These are phyloP conservation scores for Fragosphaeria purpurea DNA, from an alignment of 2,329 filamentous ascomycete species.

Conservation along the genomic window DNA sequence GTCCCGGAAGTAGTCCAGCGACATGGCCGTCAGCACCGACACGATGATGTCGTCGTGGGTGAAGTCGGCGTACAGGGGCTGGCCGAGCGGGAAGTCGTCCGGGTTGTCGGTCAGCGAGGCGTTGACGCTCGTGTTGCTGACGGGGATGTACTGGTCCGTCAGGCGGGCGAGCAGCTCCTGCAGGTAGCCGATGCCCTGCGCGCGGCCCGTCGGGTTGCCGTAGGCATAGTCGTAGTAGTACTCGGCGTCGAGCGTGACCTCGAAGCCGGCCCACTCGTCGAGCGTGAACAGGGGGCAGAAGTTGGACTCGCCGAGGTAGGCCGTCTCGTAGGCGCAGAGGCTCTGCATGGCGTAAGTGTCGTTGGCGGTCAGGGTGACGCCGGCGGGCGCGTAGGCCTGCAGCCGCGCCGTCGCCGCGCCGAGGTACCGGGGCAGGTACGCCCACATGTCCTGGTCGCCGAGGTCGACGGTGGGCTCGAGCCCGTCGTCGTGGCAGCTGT, in stretches of 20 bases:
- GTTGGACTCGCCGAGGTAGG: slow-evolving; percentile 36
- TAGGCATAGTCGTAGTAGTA: slow-evolving; percentile 37
- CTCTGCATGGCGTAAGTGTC: slow-evolving; percentile 43
- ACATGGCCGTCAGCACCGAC: slow-evolving; percentile 39
- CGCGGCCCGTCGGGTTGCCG: slow-evolving; percentile 39
- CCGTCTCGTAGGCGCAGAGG: slow-evolving; percentile 44
- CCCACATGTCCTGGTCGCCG: slow-evolving; percentile 30
- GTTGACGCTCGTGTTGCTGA: slow-evolving; percentile 42
- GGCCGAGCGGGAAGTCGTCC: slow-evolving; percentile 34
- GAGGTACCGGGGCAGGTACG: slow-evolving; percentile 37
- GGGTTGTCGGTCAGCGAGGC: slow-evolving; percentile 35
- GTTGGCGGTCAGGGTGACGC: slow-evolving; percentile 37
- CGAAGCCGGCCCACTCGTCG: slow-evolving; percentile 45
- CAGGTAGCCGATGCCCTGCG: slow-evolving; percentile 42
- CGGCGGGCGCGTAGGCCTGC: slow-evolving; percentile 33
- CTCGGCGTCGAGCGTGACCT: slow-evolving; percentile 41
- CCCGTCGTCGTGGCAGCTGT: slow-evolving; percentile 35
- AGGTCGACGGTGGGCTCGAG: slow-evolving; percentile 22
- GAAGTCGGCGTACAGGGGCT: slow-evolving; percentile 42
- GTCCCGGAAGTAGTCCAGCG: slow-evolving; percentile 43
- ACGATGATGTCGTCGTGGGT: slow-evolving; percentile 43
- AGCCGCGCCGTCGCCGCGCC: slow-evolving; percentile 33
- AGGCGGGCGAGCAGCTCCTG: slow-evolving; percentile 41
- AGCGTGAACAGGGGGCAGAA: slow-evolving; percentile 51
- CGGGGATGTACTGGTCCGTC: slow-evolving; percentile 33